Evolutionary conservation across 352 stramenopile species (phyloP), one percentile per base, ranked within the genome.

Genomic region (Pilasporangium apinafurcum): DNA sequence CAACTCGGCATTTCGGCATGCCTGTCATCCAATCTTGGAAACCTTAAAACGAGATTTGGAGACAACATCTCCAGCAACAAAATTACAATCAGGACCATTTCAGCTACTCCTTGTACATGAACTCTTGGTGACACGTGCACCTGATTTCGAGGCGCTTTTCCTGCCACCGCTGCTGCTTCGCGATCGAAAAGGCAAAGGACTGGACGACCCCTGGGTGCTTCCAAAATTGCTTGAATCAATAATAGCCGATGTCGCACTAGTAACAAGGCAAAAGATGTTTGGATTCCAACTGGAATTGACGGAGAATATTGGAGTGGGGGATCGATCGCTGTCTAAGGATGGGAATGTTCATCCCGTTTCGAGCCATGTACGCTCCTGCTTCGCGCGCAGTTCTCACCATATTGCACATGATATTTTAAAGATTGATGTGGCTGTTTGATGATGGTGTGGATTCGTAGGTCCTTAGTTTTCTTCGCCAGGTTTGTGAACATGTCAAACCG

Each of bases 321-420:
- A 88, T 37, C 68, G 68, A 7, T 63, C 60, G 17, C 34, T 84
- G n/a, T 57, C 74, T 8, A 83, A 69, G 52, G 74, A 92, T 26
- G 80, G 74, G 8, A 92, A 92, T 25, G 72, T 92, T 13, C 80
- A 92, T 30, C 63, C 80, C 0, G 69, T 79, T 16, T 86, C 80
- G 9, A 89, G 76, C 43, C 71, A 83, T 43, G 74, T 89, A 66
- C 49, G 64, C n/a, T 58, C 2, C 18, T 36, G 37, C 18, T 37
- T 30, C 20, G 32, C 2, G 22, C 33, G 26, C 21, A 10, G 0
- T 30, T 43, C 32, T 9, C 8, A 14, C n/a, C n/a, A 24, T 1
- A 6, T 39, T 41, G 14, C 3, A 42, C 12, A 12, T 9, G 20
- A 28, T 40, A 38, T 31, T 55, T 47, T 3, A 4, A 45, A 8